Evolutionary conservation across 2,329 filamentous ascomycete species (phyloP).

Genomic region (Aureobasidium uvarum): DNA sequence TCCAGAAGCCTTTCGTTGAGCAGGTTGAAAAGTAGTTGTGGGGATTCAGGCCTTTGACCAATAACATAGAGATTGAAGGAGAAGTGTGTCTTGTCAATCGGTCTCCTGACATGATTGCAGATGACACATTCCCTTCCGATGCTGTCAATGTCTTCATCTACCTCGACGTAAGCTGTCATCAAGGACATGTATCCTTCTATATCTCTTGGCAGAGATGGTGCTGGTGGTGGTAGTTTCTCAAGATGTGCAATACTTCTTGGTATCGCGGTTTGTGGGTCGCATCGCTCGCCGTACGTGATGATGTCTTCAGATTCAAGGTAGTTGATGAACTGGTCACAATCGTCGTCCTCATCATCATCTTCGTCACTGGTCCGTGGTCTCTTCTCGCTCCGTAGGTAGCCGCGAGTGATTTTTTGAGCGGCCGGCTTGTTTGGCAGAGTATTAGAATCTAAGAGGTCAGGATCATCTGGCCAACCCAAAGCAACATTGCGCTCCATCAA

Average conservation of each 20-base stretch:
- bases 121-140: neutral
- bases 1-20: neutral
- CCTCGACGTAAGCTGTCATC: neutral
- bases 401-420: neutral
- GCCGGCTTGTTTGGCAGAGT: neutral
- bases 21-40: neutral
- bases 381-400: neutral
- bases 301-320: neutral
- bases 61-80: conserved; percentile 1
- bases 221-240: neutral
- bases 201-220: neutral
- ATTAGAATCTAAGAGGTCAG: neutral
- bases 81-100: neutral
- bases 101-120: neutral
- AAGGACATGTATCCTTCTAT: too few relatives aligned
- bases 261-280: neutral
- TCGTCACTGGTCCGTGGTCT: neutral
- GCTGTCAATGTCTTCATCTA: neutral
- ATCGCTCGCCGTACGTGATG: neutral
- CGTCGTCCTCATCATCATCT: neutral
- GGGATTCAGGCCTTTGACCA: neutral
- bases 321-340: neutral
- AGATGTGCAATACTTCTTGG: neutral
- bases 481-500: neutral
- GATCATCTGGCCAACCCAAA: neutral